Conservation (phyloP, 2,329 filamentous ascomycete genomes). For the Pseudogymnoascus sp. region DNA sequence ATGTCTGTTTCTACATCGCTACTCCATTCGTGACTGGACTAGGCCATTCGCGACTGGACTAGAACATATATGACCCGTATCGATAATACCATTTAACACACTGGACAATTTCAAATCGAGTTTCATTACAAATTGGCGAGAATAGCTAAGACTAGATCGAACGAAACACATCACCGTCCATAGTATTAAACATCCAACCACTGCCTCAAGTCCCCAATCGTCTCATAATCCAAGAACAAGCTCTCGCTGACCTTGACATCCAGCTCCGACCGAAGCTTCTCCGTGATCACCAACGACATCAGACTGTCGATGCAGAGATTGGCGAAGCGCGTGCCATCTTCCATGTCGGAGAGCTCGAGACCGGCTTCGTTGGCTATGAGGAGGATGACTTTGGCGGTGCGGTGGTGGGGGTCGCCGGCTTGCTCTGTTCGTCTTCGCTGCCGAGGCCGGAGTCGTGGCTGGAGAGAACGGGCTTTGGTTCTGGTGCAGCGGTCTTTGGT, state of each 20-base stretch:
- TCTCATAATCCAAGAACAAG: conserved; percentile 32
- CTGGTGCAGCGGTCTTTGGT: neutral
- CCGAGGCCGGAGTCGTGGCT: neutral
- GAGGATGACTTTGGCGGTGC: conserved; percentile 22
- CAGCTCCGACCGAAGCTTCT: conserved; percentile 29
- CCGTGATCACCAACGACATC: conserved; percentile 27
- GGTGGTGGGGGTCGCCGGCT: conserved; percentile 36
- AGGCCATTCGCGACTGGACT: too few relatives aligned
- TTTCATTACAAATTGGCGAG: too few relatives aligned
- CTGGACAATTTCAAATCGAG: too few relatives aligned
- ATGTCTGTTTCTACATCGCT: too few relatives aligned
- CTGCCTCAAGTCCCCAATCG: conserved; percentile 25
- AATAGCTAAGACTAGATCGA: too few relatives aligned
- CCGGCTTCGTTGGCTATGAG: conserved; percentile 29
- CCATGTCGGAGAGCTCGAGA: conserved; percentile 20
- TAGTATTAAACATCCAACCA: conserved; percentile 27
- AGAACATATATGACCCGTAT: too few relatives aligned
- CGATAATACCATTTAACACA: too few relatives aligned
- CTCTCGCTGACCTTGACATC: conserved; percentile 23
- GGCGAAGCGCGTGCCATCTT: conserved; percentile 24
- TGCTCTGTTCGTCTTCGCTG: conserved; percentile 46
- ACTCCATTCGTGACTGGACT: too few relatives aligned
- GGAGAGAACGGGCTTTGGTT: neutral
- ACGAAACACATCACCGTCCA: too few relatives aligned
- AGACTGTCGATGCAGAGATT: conserved; percentile 32